A percentile compares a stretch with the other conserved stretches of the same genome.
Evolutionary conservation across 1,284 basidiomycete species (phyloP).

Genomic region (Ceratobasidium sp.): DNA sequence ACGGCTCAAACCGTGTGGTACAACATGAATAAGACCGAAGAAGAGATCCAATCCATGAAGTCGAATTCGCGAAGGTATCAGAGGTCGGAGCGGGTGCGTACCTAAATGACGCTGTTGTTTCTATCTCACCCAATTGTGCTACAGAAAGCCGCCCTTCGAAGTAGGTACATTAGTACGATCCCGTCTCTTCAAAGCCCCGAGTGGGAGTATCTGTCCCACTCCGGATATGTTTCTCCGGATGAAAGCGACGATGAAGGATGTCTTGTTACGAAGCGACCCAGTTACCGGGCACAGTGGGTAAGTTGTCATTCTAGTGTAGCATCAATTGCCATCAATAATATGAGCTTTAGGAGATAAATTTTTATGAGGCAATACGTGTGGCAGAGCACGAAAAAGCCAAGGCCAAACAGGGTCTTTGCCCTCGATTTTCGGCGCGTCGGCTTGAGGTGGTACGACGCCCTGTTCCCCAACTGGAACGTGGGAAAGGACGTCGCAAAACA

Average conservation of each 20-base stretch:
- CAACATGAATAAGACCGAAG: too few relatives aligned
- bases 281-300: too few relatives aligned
- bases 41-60: too few relatives aligned
- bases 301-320: not conserved
- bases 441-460: not conserved
- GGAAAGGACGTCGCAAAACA: too few relatives aligned
- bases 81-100: too few relatives aligned
- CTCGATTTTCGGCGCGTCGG: too few relatives aligned
- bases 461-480: not conserved
- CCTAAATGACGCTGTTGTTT: too few relatives aligned
- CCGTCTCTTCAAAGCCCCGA: not conserved
- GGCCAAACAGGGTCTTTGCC: not conserved
- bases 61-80: too few relatives aligned
- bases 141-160: not conserved
- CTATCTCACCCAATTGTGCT: too few relatives aligned
- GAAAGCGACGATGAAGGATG: not conserved
- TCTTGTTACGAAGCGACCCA: not conserved
- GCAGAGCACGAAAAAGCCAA: not conserved
- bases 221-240: not conserved
- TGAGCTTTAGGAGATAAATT: not conserved
- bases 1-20: too few relatives aligned
- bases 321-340: not conserved
- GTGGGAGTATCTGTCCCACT: not conserved
- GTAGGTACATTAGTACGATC: not conserved
- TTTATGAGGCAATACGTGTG: not conserved